phyloP scores from a whole-genome alignment of 768 basidiomycete genomes.

The Amanita pallidorosea region DNA sequence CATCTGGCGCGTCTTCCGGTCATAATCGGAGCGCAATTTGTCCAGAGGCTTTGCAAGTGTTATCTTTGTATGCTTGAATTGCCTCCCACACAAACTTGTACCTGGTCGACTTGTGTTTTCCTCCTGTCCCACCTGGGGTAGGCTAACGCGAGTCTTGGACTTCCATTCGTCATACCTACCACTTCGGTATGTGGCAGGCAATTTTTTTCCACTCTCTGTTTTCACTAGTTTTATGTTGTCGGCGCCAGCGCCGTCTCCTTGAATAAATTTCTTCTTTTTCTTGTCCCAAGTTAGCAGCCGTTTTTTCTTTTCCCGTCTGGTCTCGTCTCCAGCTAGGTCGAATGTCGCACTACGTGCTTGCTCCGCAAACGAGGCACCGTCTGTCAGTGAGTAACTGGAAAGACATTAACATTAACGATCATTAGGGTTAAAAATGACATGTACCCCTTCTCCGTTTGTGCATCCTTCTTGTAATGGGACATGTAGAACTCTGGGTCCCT shows the following conservation, averaged over 20 bases:
- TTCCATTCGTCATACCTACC: conserved; percentile 97
- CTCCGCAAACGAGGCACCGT: conserved; percentile 79
- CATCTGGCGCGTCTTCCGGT: conserved; percentile 54
- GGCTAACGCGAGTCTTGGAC: conserved; percentile 53
- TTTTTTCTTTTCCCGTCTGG: conserved; percentile 42
- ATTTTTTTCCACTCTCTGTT: conserved; percentile 83
- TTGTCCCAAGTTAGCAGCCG: conserved; percentile 85
- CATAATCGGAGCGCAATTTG: conserved; percentile 61
- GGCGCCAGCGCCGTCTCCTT: conserved; percentile 75
- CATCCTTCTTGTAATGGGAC: conserved; percentile 84
- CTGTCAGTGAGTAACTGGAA: conserved; percentile 74
- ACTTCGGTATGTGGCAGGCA: conserved; percentile 88
- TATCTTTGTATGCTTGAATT: conserved; percentile 66
- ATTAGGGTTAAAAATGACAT: conserved; percentile 11
- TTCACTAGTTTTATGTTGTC: conserved; percentile 92
- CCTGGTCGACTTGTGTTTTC: conserved; percentile 35
- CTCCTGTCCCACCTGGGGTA: conserved; percentile 78
- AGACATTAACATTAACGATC: neutral
- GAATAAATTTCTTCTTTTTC: conserved; percentile 90
- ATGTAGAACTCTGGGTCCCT: conserved; percentile 86
- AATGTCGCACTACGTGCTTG: conserved; percentile 76
- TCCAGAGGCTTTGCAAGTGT: conserved; percentile 66
- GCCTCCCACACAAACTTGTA: conserved; percentile 40
- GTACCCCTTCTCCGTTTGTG: conserved; percentile 83
- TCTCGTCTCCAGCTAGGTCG: conserved; percentile 77